Evolutionary conservation across 2,329 filamentous ascomycete genomes (phyloP), one percentile per base, ranked within the genome.

Genomic region (Colletotrichum aenigma): DNA sequence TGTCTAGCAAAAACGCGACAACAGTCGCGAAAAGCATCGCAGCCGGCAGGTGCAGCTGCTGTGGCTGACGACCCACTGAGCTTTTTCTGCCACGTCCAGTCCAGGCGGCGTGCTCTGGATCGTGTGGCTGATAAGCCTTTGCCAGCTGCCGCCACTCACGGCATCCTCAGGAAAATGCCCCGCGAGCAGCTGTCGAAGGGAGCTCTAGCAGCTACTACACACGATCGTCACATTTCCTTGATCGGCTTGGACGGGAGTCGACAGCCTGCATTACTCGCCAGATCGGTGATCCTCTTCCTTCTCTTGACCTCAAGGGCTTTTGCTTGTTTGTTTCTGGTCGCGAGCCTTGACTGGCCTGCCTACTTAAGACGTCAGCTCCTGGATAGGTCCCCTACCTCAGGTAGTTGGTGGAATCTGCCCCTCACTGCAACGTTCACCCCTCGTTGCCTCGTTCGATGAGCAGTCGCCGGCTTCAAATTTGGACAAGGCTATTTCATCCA

Each of bases 1-100:
- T 9, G 36, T 28, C 32, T 8, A 64, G n/a, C 66, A 76, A 76
- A 73, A 77, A 77, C 76, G 76, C 76, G 76, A 74, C 62, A 24
- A 36, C 68, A 38, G 66, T 76, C 76, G 76, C 76, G 76, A 73
- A 76, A 72, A 65, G 70, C 70, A 38, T 65, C 74, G 8, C 32
- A 65, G 34, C 13, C 61, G 48, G 43, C 62, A 38, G 8, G 34
- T 15, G 52, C 30, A 68, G 66, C 66, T 66, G 26, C 6, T 26
- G 64, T 73, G 73, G 73, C 73, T 75, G 48, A 6, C 4, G n/a
- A 24, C 32, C 32, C 67, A 61, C 24, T 36, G 1, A 32, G 16
- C 10, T 60, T 10, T 24, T 65, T 74, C 70, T 74, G 73, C 70
- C 48, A 43, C 55, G 64, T 48, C 64, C 66, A 18, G n/a, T 0